phyloP scores from a whole-genome alignment of 768 basidiomycete genomes.

The Xanthoconium stramineum region DNA sequence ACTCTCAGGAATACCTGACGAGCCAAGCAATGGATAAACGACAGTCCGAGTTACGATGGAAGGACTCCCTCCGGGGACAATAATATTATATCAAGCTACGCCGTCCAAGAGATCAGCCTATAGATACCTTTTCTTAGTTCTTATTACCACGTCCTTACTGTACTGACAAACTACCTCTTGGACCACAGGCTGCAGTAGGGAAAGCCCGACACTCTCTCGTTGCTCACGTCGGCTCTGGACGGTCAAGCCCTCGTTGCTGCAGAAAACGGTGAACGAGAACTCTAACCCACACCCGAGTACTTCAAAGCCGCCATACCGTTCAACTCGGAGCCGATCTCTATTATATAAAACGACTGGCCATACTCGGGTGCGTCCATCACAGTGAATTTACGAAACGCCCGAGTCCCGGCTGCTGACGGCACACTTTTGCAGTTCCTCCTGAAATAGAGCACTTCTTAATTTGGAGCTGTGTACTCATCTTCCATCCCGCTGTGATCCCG shows the following conservation, averaged over 20 bases:
- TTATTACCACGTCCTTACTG: too few species aligned
- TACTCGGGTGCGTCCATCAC: constrained; percentile 59
- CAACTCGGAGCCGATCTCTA: constrained; percentile 51
- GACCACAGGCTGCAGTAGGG: constrained; percentile 76
- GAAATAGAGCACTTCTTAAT: constrained; percentile 73
- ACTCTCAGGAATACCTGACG: too few species aligned
- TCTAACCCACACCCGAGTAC: constrained; percentile 41
- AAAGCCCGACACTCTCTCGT: constrained; percentile 57
- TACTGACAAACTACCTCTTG: constrained; percentile 70
- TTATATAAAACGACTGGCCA: constrained; percentile 85
- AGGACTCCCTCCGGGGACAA: too few species aligned
- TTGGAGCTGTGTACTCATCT: constrained; percentile 74
- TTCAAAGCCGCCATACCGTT: constrained; percentile 62
- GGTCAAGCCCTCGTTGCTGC: constrained; percentile 22
- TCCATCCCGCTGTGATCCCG: constrained; percentile 56
- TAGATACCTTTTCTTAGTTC: too few species aligned
- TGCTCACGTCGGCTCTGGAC: constrained; percentile 56
- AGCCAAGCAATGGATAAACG: too few species aligned
- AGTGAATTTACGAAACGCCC: not conserved
- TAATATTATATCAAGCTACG: too few species aligned
- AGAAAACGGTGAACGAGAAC: not conserved
- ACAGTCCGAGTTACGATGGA: too few species aligned
- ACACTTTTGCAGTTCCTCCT: constrained; percentile 48
- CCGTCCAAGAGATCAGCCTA: too few species aligned
- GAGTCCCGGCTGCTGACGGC: not conserved